Evolutionary conservation across 169 alveolate genomes (phyloP), one percentile per base, ranked within the genome.

Genomic region (Miamiensis avidus): DNA sequence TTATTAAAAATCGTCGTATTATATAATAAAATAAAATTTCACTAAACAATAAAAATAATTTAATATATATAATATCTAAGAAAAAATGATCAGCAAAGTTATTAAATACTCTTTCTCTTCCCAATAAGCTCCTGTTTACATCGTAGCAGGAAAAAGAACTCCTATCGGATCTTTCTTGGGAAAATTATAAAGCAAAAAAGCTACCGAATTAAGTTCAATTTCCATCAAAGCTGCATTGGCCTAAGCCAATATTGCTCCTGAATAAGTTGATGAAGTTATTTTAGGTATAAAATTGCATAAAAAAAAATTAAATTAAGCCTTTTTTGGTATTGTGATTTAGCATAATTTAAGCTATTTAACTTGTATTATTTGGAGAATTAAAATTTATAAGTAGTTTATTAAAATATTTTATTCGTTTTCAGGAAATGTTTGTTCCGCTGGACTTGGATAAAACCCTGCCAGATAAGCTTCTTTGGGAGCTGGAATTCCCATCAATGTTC

Each of bases 131-230:
- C 69, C 90, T n/a, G 90, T 78, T 0, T 86, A 86, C 31, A 86
- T 86, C 11, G 96, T 93, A 0, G 89, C 86, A 34, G 96, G 92
- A 31, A 84, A 87, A 29, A 84, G 96, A 82, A 93, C 96, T 29
- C 91, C 94, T 29, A 81, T 93, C 34, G 96, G 96, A n/a, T 29
- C 89, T 0, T 89, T 90, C 89, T 78, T 93, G 86, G 96, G 96
- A 16, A 82, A 85, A 31, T 89, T 93, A 15, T 78, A 86, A 6
- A 82, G 82, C 16, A n/a, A 87, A 30, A 83, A 91, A n/a, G 96
- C 93, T 27, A 78, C 95, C 32, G 81, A 91, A 29, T 82, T 93
- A 27, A 92, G 94, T 79, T 34, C 93, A 1, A 74, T 88, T 30
- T 91, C 96, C 28, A 83, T 88, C 28, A 91, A 65, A 74, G 96